phyloP scores from a whole-genome alignment of 306 rosid genomes.

The cucumber (Cucumis sativus) region Cucumber_9930_V3 NC_026657.2:26031501-26032000 shows the following conservation, averaged over 20 bases:
- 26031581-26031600: not conserved
- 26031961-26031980: conserved; percentile 95
- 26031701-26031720: not conserved
- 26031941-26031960: conserved; percentile 96
- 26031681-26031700: not conserved
- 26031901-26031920: conserved; percentile 98
- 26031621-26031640: not conserved
- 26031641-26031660: not conserved
- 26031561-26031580: not conserved
- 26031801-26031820: not conserved
- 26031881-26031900: conserved; percentile 97
- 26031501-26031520: not conserved
- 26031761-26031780: not conserved
- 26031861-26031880: not conserved
- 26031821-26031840: not conserved
- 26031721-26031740: not conserved
- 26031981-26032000: conserved; percentile 30
- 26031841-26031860: not conserved
- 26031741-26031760: not conserved
- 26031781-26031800: not conserved
- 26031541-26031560: not conserved
- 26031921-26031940: conserved; percentile 97
- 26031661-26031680: not conserved
- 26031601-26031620: not conserved
- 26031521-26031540: not conserved